These are phyloP conservation scores for Amoeboaphelidium protococcarum DNA, from an alignment of 371 early-diverging fungal genomes.

Conservation along the genomic window DNA sequence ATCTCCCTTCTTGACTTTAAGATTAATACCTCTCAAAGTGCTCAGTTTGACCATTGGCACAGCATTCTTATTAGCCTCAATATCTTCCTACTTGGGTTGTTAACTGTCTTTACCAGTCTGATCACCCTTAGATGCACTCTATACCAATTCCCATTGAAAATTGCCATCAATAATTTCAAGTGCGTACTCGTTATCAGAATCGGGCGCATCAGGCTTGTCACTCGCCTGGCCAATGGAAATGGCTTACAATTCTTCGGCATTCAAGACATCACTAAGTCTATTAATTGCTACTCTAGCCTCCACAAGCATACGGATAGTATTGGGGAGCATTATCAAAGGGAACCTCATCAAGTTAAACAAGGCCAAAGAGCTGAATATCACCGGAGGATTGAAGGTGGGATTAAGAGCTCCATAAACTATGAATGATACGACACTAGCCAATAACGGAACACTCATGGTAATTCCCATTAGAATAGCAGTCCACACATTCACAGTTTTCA, in stretches of 20 bases:
- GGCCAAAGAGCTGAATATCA: slow-evolving; percentile 30
- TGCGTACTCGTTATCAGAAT: slow-evolving; percentile 7
- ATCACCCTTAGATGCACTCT: background rate
- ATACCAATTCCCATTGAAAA: slow-evolving; percentile 28
- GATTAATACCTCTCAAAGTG: slow-evolving; percentile 4
- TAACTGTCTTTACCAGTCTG: background rate
- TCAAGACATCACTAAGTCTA: slow-evolving; percentile 42
- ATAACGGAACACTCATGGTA: slow-evolving; percentile 28
- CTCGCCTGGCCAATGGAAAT: too few species aligned
- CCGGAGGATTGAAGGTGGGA: slow-evolving; percentile 24
- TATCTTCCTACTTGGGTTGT: background rate
- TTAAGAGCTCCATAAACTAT: slow-evolving; percentile 28
- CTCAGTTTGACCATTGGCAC: too few species aligned
- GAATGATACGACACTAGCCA: slow-evolving; percentile 32
- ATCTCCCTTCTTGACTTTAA: slow-evolving; percentile 3
- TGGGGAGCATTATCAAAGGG: slow-evolving; percentile 41
- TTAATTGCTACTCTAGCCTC: slow-evolving; percentile 37
- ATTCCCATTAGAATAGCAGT: slow-evolving; percentile 8
- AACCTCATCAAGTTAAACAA: slow-evolving; percentile 29
- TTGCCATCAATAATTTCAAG: slow-evolving; percentile 15
- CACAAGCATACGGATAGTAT: slow-evolving; percentile 27
- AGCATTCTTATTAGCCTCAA: background rate
- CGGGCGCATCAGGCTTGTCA: slow-evolving; percentile 3
- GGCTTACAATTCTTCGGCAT: slow-evolving; percentile 34
- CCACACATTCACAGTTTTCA: slow-evolving; percentile 12